Evolutionary conservation across 495 filamentous ascomycete genomes (phyloP).

Genomic region (Glonium stellatum): DNA sequence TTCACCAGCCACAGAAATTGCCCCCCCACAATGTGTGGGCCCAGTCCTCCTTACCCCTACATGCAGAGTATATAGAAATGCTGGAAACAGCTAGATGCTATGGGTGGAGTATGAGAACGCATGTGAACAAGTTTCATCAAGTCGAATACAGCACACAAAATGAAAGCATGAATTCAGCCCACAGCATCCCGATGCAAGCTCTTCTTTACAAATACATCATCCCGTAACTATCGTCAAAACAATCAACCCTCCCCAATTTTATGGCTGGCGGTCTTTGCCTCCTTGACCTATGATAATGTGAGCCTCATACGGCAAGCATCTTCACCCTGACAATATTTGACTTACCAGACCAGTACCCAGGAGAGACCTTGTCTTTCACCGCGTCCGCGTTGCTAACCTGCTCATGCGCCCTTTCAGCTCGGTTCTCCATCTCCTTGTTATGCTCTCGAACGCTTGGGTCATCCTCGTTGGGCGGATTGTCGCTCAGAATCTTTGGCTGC

Average conservation of each 20-base stretch:
- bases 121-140: too few relatives aligned
- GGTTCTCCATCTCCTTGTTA: constrained; percentile 53
- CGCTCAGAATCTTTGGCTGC: constrained; percentile 41
- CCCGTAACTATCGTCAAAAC: too few relatives aligned
- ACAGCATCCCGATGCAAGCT: too few relatives aligned
- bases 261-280: constrained; percentile 5
- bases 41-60: too few relatives aligned
- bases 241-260: too few relatives aligned
- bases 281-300: constrained; percentile 16
- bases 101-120: too few relatives aligned
- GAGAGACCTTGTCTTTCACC: constrained; percentile 33
- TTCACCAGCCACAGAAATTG: neutral
- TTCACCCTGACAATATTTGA: constrained; percentile 3
- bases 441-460: constrained; percentile 45
- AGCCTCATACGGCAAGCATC: neutral
- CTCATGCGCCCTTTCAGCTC: constrained; percentile 40
- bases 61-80: too few relatives aligned
- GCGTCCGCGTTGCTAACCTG: constrained; percentile 24
- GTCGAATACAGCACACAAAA: too few relatives aligned
- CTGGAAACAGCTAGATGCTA: too few relatives aligned
- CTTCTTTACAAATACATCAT: too few relatives aligned
- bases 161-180: too few relatives aligned
- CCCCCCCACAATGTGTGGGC: too few relatives aligned
- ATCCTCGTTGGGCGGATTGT: constrained; percentile 39
- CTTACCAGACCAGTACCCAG: constrained; percentile 33